A percentile compares a stretch with the other conserved stretches of the same genome.
Conservation (phyloP, 2,329 filamentous ascomycete species). For the Alternaria dauci region DNA sequence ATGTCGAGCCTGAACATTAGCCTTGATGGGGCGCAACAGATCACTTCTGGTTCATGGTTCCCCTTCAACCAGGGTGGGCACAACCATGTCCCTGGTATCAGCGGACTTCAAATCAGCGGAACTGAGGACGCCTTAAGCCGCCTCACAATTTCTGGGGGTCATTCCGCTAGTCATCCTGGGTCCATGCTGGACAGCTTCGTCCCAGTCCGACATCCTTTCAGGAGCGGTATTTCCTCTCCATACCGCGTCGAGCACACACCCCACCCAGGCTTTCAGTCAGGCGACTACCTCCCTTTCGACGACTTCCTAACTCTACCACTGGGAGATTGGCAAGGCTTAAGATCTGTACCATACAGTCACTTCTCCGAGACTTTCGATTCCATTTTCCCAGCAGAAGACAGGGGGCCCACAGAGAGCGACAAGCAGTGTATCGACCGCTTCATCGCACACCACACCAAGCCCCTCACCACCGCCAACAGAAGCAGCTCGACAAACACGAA, state of each 20-base stretch:
- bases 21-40: background rate
- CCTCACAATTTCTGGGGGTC: background rate
- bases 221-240: background rate
- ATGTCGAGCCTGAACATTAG: background rate
- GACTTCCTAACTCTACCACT: background rate
- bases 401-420: background rate
- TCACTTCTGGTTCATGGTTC: background rate
- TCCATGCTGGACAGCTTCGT: background rate
- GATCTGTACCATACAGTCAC: background rate
- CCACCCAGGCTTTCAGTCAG: background rate
- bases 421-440: background rate
- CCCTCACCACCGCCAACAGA: background rate
- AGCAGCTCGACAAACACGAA: background rate
- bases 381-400: background rate
- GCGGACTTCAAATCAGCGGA: background rate
- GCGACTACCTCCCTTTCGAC: background rate
- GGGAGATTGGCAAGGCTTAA: background rate
- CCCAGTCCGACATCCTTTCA: background rate
- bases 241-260: background rate
- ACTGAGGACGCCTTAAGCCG: background rate
- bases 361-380: background rate
- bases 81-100: background rate
- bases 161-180: background rate
- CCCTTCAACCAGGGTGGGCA: background rate
- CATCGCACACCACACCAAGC: background rate